These are phyloP conservation scores for Hymenochaete sp. DNA, from an alignment of 1,284 basidiomycete genomes.

Conservation along the genomic window DNA sequence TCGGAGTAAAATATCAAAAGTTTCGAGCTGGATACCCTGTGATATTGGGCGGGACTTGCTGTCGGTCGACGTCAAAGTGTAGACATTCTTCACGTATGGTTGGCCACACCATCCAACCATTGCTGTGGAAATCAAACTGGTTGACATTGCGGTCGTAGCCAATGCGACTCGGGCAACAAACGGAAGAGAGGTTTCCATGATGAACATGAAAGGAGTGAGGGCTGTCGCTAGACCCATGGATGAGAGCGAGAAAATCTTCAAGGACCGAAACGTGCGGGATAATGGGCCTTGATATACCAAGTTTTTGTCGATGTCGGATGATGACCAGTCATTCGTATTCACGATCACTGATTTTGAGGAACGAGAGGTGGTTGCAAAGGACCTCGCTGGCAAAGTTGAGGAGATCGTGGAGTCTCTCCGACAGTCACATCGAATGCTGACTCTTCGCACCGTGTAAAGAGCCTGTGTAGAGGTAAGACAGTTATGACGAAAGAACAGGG, in stretches of 20 bases:
- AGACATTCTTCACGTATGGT: conserved; percentile 43
- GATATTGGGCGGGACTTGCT: conserved; percentile 22
- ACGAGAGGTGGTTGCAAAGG: too few relatives aligned
- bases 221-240: conserved; percentile 66
- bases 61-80: conserved; percentile 26
- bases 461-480: too few relatives aligned
- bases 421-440: too few relatives aligned
- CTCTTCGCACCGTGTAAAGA: too few relatives aligned
- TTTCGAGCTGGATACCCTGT: conserved; percentile 63
- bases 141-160: conserved; percentile 60
- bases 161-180: conserved; percentile 61
- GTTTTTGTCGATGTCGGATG: too few relatives aligned
- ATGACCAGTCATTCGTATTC: too few relatives aligned
- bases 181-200: conserved; percentile 71
- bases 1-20: conserved; percentile 52
- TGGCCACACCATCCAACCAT: conserved; percentile 38
- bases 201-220: conserved; percentile 72
- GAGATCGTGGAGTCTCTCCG: too few relatives aligned
- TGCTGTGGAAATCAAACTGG: conserved; percentile 62
- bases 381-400: too few relatives aligned
- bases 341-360: too few relatives aligned
- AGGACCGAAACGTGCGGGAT: conserved; percentile 57
- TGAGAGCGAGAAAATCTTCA: conserved; percentile 78
- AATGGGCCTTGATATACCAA: conserved; percentile 54
- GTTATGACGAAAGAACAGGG: too few relatives aligned